phyloP scores from a whole-genome alignment of 495 filamentous ascomycete species.

The Filosporella fistucella region DNA sequence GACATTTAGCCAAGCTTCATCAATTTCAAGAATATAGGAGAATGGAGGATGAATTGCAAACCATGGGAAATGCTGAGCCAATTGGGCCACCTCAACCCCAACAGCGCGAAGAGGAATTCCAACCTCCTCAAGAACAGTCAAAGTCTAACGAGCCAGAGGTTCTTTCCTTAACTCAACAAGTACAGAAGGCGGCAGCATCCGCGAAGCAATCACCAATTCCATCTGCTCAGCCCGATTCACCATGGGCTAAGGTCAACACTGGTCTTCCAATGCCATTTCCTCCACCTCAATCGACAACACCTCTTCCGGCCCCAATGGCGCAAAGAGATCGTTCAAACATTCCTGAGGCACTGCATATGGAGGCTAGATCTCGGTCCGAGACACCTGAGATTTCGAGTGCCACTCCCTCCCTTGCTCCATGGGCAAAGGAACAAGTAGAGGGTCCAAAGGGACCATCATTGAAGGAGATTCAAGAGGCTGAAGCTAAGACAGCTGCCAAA shows the following conservation, averaged over 20 bases:
- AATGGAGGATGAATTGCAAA: conserved; percentile 31
- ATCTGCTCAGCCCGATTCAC: conserved; percentile 45
- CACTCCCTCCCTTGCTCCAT: conserved; percentile 74
- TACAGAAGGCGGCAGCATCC: conserved; percentile 71
- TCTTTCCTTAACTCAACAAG: conserved; percentile 80
- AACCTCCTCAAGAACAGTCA: conserved; percentile 18
- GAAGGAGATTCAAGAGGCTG: conserved; percentile 94
- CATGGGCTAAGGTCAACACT: conserved; percentile 55
- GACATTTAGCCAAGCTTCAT: conserved; percentile 45
- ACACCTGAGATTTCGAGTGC: conserved; percentile 54
- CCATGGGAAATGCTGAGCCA: conserved; percentile 11
- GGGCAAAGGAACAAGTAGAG: conserved; percentile 82
- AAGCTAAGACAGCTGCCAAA: conserved; percentile 90
- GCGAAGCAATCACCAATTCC: conserved; percentile 54
- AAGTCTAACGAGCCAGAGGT: conserved; percentile 22
- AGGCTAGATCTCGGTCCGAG: conserved; percentile 68
- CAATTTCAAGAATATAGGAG: conserved; percentile 54
- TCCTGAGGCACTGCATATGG: conserved; percentile 71
- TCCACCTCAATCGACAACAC: conserved; percentile 67
- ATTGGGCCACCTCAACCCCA: conserved; percentile 22
- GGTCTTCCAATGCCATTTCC: conserved; percentile 77
- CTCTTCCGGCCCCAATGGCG: conserved; percentile 80
- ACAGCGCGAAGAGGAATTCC: conserved; percentile 17
- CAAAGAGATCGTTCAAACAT: conserved; percentile 80
- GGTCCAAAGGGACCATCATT: conserved; percentile 83